These are phyloP conservation scores for Crithidia thermophila DNA, from an alignment of 208 protist genomes.

Conservation along the genomic window DNA sequence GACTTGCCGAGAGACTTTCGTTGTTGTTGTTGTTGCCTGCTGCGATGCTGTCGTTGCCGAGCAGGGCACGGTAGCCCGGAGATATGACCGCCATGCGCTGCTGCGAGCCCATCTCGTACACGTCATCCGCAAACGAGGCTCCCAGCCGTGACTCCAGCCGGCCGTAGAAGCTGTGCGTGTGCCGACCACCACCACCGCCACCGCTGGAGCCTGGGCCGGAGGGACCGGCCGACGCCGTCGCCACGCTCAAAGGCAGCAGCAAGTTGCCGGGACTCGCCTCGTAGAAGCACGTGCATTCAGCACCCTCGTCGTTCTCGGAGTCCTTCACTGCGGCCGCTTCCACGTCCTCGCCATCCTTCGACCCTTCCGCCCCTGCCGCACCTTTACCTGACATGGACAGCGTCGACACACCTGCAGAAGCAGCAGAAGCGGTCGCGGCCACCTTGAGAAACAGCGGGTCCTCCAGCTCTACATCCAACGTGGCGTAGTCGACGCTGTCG, in stretches of 20 bases:
- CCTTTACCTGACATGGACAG: neutral
- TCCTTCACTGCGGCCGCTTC: no score
- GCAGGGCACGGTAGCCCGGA: constrained; percentile 5
- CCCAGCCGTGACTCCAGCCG: no score
- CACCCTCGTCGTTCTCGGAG: neutral
- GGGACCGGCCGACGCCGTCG: neutral
- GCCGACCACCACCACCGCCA: neutral
- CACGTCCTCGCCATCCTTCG: neutral
- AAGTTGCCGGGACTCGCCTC: constrained; percentile 9
- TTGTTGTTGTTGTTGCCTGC: neutral
- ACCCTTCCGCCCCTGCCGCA: neutral
- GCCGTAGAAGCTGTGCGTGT: no score
- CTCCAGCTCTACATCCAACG: constrained; percentile 58
- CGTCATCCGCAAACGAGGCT: neutral
- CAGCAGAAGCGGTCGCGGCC: neutral
- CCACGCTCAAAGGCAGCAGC: constrained; percentile 8
- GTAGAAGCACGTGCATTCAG: constrained; percentile 19
- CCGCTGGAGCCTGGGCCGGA: neutral
- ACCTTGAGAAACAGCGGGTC: constrained; percentile 24
- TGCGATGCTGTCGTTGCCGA: neutral
- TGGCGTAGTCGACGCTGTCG: constrained; percentile 58
- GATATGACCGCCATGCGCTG: neutral
- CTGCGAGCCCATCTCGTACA: neutral
- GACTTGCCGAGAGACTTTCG: neutral
- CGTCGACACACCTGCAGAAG: neutral